Evolutionary conservation across 2,329 filamentous ascomycete species (phyloP), one percentile per base, ranked within the genome.

Genomic region (Calonectria honghensis): DNA sequence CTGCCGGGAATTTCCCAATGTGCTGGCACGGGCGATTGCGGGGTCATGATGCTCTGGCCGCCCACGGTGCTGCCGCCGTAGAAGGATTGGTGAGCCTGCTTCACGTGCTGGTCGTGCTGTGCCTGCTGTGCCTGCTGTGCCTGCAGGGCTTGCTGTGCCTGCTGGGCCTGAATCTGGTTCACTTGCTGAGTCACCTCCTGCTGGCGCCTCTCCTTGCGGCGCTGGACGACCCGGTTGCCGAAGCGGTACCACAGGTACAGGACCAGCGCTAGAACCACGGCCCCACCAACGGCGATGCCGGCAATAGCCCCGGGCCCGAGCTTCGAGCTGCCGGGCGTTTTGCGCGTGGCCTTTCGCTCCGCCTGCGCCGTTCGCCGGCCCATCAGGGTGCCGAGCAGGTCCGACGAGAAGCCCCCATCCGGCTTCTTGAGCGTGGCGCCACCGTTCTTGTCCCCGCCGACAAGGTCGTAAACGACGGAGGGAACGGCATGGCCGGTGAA

Each of bases 201-300:
- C 32, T 32, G 57, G 20, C 51, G 64, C 45, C 52, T 52, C 51
- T 52, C 27, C 41, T 64, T 32, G 4, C 70, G 70, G 16, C 64
- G 63, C n/a, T 41, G 70, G 39, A 73, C 27, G 65, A 73, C 64
- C 6, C 24, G 32, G 20, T 48, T 68, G 39, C 70, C 70, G 27
- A 73, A 45, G 5, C 37, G 41, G 52, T 61, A 68, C 70, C 70
- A 73, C 18, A 81, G 29, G 11, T 82, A 39, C 2, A 78, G 71
- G 16, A 85, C 16, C 0, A 84, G 57, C 16, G 41, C 70, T 14
- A 73, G 52, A 0, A 75, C 81, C 1, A 79, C 76, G 0, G 73
- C 81, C 27, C 82, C 80, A 10, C 83, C 87, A 18, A 87, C 77
- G 5, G 83, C 84, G 52, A 88, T 86, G 48, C 87, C 87, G 1